Evolutionary conservation across 495 filamentous ascomycete genomes (phyloP).

Genomic region (Daldinia loculata): DNA sequence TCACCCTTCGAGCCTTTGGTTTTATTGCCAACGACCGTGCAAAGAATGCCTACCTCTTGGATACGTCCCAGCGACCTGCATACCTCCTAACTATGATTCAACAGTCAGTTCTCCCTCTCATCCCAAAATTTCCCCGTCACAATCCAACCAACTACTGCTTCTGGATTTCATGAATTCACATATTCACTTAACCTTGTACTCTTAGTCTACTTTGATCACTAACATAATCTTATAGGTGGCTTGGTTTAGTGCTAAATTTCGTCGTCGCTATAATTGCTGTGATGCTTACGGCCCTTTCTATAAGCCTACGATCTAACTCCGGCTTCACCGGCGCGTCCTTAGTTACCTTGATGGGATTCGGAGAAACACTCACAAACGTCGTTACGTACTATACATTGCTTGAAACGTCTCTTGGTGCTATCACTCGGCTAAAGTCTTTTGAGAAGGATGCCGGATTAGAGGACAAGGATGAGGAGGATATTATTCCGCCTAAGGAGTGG

Average conservation of each 20-base stretch:
- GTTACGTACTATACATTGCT: constrained; percentile 48
- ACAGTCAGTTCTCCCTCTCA: constrained; percentile 33
- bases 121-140: background rate
- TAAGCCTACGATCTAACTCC: constrained; percentile 53
- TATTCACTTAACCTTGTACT: background rate
- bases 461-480: constrained; percentile 51
- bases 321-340: constrained; percentile 65
- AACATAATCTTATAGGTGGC: constrained; percentile 48
- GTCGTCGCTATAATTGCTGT: constrained; percentile 60
- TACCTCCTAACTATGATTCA: constrained; percentile 68
- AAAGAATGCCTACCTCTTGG: constrained; percentile 58
- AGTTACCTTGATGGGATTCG: constrained; percentile 42
- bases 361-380: constrained; percentile 19
- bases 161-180: background rate
- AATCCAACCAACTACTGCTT: background rate
- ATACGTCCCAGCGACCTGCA: constrained; percentile 64
- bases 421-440: constrained; percentile 61
- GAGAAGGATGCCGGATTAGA: constrained; percentile 46
- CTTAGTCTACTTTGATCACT: background rate
- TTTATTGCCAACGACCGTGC: constrained; percentile 52
- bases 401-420: constrained; percentile 62
- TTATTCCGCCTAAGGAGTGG: constrained; percentile 43
- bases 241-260: constrained; percentile 60
- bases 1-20: constrained; percentile 66
- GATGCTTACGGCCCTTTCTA: constrained; percentile 57